Evolutionary conservation across 1,284 basidiomycete genomes (phyloP), one percentile per base, ranked within the genome.

Genomic region (Rugiboletus extremiorientalis): DNA sequence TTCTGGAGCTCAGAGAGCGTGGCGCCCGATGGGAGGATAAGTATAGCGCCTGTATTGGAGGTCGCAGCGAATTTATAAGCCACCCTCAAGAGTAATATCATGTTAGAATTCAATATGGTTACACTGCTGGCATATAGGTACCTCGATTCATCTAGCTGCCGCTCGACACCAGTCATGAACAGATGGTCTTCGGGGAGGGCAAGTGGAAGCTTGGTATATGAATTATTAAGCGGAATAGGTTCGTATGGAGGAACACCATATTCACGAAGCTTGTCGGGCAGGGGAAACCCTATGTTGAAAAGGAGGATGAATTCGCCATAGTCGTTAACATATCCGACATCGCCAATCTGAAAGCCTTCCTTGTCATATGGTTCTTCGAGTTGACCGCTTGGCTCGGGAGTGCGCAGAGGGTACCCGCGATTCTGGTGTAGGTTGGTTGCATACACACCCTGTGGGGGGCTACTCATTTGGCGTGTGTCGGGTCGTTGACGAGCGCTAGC

Each of bases 341-440:
- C 60, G 15, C 60, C 60, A 8, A 61, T 61, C 27, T 43, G 50
- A 8, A 59, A 41, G 5, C 60, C 60, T 1, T 50, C 41, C 7
- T 25, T 22, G 20, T 12, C n/a, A 7, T 53, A 43, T 2, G 27
- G 34, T n/a, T 41, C 20, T 33, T 33, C 6, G 31, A 33, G 31
- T 15, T 7, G 31, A 6, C 31, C 15, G 9, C 20, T 34, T 25
- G 60, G 55, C 15, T 25, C 36, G 9, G 60, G 60, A 20, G 20
- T 22, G n/a, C 55, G 37, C 38, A 60, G 27, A 31, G 60, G 60
- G 36, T 61, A 61, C 22, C 60, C 60, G 2, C 5, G 12, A 28
- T 22, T 20, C n/a, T 58, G 59, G 22, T 37, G 40, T 28, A 58
- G 44, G n/a, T 60, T 52, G 14, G 33, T 36, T 31, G 49, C 59